Base-by-base conservation (phyloP, 2,329 filamentous ascomycete species). In the Chaetomium strumarium region DNA sequence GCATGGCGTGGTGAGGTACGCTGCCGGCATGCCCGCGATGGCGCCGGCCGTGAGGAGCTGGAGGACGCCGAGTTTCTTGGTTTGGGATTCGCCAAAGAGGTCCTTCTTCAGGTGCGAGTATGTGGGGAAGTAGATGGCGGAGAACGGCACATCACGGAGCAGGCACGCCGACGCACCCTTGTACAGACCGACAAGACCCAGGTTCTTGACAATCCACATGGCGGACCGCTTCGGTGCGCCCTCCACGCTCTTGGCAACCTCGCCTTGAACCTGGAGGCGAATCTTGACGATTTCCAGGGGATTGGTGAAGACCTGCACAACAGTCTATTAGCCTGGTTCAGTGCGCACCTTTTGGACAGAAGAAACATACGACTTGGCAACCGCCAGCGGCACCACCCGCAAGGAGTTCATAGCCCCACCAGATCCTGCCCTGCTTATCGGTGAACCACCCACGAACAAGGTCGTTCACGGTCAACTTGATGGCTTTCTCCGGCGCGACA, bases 231-330 rank as follows among this genome's bases (percentile, higher is more conserved):
- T 91, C 48, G 88, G 89, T 14, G 86, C 81, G 53, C 85, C 86
- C 59, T 93, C 87, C 24, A 89, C 83, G 44, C 78, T 87, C 75
- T 96, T 97, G 59, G 90, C 86, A 39, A 96, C 84, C 72, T 99
- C 93, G 55, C 93, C 93, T 75, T 99, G 93, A 20, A 99, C 88
- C 71, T 99, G 93, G 49, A 99, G 83, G 60, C 93, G 88, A 67
- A 99, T 99, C 78, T 99, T 99, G 76, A 99, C 93, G 66, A 99
- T 99, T 71, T 99, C 93, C 16, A 99, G 83, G 24, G 93, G 93
- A 70, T 97, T 99, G 62, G 90, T 96, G 73, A 97, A 97, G 63
- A 96, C 84, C 88, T 91, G 45, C 33, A 55, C 31, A 8, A n/a
- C 34, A 44, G 7, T 33, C 30, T 4, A 33, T 57, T 43, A 59